phyloP scores from a whole-genome alignment of 2,329 filamentous ascomycete species.

The Exophiala sp. region DNA sequence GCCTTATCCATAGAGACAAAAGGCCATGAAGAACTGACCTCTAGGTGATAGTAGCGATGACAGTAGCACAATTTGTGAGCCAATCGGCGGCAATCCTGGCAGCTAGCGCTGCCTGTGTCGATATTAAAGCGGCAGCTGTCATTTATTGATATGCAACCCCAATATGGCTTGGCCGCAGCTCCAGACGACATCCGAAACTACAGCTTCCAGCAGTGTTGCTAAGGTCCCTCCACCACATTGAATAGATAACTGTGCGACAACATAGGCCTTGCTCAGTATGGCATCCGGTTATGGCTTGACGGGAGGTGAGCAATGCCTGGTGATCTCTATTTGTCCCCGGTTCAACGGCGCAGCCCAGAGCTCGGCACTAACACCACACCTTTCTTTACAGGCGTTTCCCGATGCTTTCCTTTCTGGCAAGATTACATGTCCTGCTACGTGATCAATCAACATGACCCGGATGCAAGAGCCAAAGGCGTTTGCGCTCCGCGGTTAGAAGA shows the following conservation, averaged over 20 bases:
- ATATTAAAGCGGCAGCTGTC: neutral
- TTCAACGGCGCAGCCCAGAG: neutral
- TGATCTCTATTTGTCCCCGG: neutral
- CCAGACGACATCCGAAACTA: constrained; percentile 9
- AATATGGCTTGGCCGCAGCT: constrained; percentile 10
- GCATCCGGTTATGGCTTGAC: constrained; percentile 51
- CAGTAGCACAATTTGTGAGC: too few relatives aligned
- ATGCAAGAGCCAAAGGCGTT: constrained; percentile 76
- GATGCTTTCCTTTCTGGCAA: constrained; percentile 99
- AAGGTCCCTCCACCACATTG: constrained; percentile 21
- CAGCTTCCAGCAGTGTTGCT: constrained; percentile 14
- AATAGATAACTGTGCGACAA: constrained; percentile 7
- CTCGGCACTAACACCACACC: constrained; percentile 7
- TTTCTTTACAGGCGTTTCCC: constrained; percentile 53
- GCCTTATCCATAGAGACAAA: too few relatives aligned
- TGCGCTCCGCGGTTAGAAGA: constrained; percentile 82
- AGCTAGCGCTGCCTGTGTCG: too few relatives aligned
- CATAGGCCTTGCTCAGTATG: constrained; percentile 36
- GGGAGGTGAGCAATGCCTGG: constrained; percentile 40
- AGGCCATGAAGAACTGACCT: too few relatives aligned
- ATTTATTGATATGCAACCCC: neutral
- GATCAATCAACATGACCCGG: constrained; percentile 76
- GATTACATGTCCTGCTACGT: constrained; percentile 98
- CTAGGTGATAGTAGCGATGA: too few relatives aligned
- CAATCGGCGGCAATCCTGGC: too few relatives aligned